phyloP scores from a whole-genome alignment of 306 rosid genomes.

The Macrotyloma uniflorum region DNA sequence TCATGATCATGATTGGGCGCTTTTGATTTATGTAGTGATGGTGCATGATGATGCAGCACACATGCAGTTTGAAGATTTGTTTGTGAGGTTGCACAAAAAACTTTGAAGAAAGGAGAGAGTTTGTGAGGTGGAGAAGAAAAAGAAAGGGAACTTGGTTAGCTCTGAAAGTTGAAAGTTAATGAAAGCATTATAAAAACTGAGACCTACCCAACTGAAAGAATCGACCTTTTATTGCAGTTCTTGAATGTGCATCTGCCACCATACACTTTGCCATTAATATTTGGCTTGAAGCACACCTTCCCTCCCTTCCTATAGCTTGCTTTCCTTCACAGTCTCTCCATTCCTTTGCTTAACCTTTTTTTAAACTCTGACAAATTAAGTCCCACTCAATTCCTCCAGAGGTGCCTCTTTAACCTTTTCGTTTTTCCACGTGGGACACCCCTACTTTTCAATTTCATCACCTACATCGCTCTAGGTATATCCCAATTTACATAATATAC shows the following conservation, averaged over 20 bases:
- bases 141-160: background rate
- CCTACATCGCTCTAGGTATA: slow-evolving; percentile 6
- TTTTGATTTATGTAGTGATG: slow-evolving; percentile 55
- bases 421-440: slow-evolving; percentile 55
- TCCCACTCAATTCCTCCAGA: slow-evolving; percentile 28
- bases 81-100: slow-evolving; percentile 31
- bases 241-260: slow-evolving; percentile 80
- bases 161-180: slow-evolving; percentile 31
- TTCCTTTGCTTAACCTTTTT: slow-evolving; percentile 36
- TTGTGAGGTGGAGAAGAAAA: slow-evolving; percentile 14
- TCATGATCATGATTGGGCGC: slow-evolving; percentile 73
- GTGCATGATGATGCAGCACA: background rate
- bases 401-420: slow-evolving; percentile 6
- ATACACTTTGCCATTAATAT: slow-evolving; percentile 59
- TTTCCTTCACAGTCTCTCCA: slow-evolving; percentile 61
- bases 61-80: slow-evolving; percentile 15
- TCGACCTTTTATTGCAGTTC: slow-evolving; percentile 60
- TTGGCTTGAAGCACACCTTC: slow-evolving; percentile 24
- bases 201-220: slow-evolving; percentile 82
- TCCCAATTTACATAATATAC: slow-evolving; percentile 15
- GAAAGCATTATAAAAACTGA: slow-evolving; percentile 52
- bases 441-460: slow-evolving; percentile 36
- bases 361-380: slow-evolving; percentile 35
- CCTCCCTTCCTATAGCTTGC: slow-evolving; percentile 31
- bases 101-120: slow-evolving; percentile 32